Percentiles rank a stretch among this genome's conserved stretches.
Conservation (phyloP, 2,329 filamentous ascomycete species). For the Pseudogymnoascus sp. region DNA sequence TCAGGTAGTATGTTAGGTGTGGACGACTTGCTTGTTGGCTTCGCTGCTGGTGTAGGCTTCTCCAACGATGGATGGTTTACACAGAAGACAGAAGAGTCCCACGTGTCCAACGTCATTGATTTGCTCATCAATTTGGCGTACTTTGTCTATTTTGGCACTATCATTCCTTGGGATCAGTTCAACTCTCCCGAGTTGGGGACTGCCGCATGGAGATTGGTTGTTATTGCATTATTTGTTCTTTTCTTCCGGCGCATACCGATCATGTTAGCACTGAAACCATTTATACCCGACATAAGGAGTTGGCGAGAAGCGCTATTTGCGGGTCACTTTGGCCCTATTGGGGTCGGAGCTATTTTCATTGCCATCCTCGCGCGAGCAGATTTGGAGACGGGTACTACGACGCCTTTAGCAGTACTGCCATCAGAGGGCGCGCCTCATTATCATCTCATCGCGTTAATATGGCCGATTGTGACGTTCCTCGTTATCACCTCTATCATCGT, state of each 20-base stretch:
- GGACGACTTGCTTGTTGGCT: slow-evolving; percentile 90
- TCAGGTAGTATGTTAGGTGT: slow-evolving; percentile 85
- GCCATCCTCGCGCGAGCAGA: slow-evolving; percentile 91
- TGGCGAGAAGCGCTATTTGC: slow-evolving; percentile 97
- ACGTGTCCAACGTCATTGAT: slow-evolving; percentile 99
- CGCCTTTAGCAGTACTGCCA: slow-evolving; percentile 60
- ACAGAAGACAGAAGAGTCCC: slow-evolving; percentile 95
- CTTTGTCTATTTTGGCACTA: slow-evolving; percentile 95
- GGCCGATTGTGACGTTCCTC: slow-evolving; percentile 91
- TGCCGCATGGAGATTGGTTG: slow-evolving; percentile 80
- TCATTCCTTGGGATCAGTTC: slow-evolving; percentile 92
- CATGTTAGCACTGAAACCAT: slow-evolving; percentile 82
- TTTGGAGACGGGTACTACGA: slow-evolving; percentile 63
- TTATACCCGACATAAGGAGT: slow-evolving; percentile 95
- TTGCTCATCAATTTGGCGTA: slow-evolving; percentile 93
- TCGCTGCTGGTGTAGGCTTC: slow-evolving; percentile 94
- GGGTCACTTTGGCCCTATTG: slow-evolving; percentile 95
- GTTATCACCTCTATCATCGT: slow-evolving; percentile 92
- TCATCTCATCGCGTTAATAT: slow-evolving; percentile 74
- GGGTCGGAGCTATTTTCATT: slow-evolving; percentile 92
- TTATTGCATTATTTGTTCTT: slow-evolving; percentile 87
- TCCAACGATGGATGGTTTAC: slow-evolving; percentile 99
- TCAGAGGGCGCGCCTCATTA: slow-evolving; percentile 45
- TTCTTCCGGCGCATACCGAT: slow-evolving; percentile 93
- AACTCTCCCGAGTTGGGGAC: slow-evolving; percentile 68